Evolutionary conservation across 768 basidiomycete species (phyloP).

Genomic region (Boletus coccyginus): DNA sequence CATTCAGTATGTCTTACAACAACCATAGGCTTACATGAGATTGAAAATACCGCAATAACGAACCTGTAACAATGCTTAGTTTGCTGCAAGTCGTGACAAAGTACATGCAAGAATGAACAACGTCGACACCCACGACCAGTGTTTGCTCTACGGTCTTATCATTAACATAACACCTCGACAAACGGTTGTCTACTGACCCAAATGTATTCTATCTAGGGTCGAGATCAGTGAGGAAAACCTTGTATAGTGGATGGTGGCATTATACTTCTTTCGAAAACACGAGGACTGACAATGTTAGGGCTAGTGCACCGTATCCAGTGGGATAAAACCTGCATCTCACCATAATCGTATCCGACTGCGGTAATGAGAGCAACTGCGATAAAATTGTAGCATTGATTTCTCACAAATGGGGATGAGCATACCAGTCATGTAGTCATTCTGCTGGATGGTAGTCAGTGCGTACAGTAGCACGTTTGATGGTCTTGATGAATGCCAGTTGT

Average conservation of each 20-base stretch:
- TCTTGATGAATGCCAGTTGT: neutral
- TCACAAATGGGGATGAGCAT: neutral
- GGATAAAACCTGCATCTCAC: neutral
- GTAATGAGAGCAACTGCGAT: neutral
- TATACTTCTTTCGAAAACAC: neutral
- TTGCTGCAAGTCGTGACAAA: neutral
- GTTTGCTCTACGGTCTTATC: neutral
- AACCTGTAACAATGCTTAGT: neutral
- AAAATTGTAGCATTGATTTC: neutral
- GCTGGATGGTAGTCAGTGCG: neutral
- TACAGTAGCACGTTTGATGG: neutral
- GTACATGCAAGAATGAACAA: conserved; percentile 8
- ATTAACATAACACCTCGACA: neutral
- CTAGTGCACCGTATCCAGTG: neutral
- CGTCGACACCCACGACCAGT: conserved; percentile 9
- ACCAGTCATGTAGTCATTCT: neutral
- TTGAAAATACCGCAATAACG: conserved; percentile 6
- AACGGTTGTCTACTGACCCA: conserved; percentile 1
- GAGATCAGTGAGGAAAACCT: too few species aligned
- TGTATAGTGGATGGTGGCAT: neutral
- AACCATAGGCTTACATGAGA: neutral
- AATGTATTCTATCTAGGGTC: conserved; percentile 6
- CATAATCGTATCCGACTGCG: neutral
- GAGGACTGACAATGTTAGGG: neutral
- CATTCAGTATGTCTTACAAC: neutral